Conservation (phyloP, 31 red algal genomes). For the Asparagopsis taxiformis region DNA sequence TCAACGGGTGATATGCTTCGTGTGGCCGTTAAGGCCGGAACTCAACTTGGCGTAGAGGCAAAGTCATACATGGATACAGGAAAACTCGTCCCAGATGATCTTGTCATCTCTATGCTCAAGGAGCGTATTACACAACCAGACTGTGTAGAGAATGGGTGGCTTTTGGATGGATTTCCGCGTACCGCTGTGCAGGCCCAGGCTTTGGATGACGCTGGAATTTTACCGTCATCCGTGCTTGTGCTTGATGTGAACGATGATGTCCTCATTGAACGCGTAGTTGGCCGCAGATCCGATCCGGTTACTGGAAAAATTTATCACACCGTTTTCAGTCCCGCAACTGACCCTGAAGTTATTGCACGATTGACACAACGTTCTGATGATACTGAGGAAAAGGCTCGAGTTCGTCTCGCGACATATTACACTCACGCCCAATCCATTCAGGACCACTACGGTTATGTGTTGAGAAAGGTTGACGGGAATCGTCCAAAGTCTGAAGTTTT, state of each 20-base stretch:
- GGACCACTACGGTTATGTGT: conserved; percentile 56
- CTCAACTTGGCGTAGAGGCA: conserved; percentile 69
- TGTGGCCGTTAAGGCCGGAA: conserved; percentile 51
- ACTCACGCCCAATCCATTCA: conserved; percentile 67
- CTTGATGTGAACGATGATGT: conserved; percentile 82
- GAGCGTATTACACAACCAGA: conserved; percentile 81
- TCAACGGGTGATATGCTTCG: conserved; percentile 96
- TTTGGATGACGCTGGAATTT: conserved; percentile 69
- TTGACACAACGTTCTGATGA: conserved; percentile 90
- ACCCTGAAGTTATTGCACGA: conserved; percentile 61
- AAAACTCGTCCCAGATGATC: conserved; percentile 92
- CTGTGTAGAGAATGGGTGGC: conserved; percentile 72
- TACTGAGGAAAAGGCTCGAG: conserved; percentile 87
- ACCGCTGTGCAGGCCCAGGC: conserved; percentile 83
- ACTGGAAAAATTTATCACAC: conserved; percentile 97
- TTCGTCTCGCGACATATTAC: conserved; percentile 72
- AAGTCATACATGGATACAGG: conserved; percentile 82
- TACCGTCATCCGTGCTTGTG: conserved; percentile 62
- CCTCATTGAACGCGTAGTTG: conserved; percentile 89
- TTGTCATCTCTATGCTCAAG: conserved; percentile 87
- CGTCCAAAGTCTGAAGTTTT: conserved; percentile 63
- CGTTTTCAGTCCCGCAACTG: conserved; percentile 78
- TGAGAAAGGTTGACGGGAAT: conserved; percentile 72
- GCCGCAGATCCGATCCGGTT: conserved; percentile 84
- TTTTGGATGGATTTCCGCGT: conserved; percentile 97